Percentiles rank a stretch among this genome's conserved stretches.
These are phyloP conservation scores for Naematelia encephala DNA, from an alignment of 768 basidiomycete species.

Conservation along the genomic window DNA sequence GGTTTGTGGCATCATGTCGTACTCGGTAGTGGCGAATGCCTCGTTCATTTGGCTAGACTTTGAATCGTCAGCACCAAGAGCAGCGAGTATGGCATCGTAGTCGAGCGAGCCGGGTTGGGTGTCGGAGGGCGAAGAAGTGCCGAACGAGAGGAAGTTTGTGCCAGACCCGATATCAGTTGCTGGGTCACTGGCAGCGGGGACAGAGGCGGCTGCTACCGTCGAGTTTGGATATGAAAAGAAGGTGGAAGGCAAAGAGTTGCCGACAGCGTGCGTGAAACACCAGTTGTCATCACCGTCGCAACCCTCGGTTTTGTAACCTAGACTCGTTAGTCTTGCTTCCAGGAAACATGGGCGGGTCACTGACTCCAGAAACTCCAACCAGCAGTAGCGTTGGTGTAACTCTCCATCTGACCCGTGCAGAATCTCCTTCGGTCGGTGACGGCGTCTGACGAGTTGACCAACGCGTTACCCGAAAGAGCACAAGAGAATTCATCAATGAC, in stretches of 20 bases:
- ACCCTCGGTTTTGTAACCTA: slow-evolving; percentile 63
- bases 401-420: slow-evolving; percentile 61
- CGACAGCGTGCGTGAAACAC: slow-evolving; percentile 67
- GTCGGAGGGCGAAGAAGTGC: slow-evolving; percentile 18
- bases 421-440: slow-evolving; percentile 56
- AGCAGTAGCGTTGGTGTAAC: slow-evolving; percentile 59
- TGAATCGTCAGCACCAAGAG: slow-evolving; percentile 10
- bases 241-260: slow-evolving; percentile 58
- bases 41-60: slow-evolving; percentile 9
- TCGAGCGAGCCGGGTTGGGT: slow-evolving; percentile 3
- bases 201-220: background rate
- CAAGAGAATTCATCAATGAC: slow-evolving; percentile 56
- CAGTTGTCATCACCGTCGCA: slow-evolving; percentile 63
- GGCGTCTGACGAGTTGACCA: slow-evolving; percentile 56
- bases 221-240: slow-evolving; percentile 59
- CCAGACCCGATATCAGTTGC: background rate
- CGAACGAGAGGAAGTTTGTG: slow-evolving; percentile 20
- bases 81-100: slow-evolving; percentile 17
- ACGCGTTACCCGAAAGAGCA: slow-evolving; percentile 56
- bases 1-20: slow-evolving; percentile 3
- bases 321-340: slow-evolving; percentile 2
- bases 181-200: slow-evolving; percentile 15
- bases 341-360: slow-evolving; percentile 27
- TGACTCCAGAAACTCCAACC: slow-evolving; percentile 72
- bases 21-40: slow-evolving; percentile 24